Evolutionary conservation across 1,139 yeast genomes (phyloP), one percentile per base, ranked within the genome.

Genomic region (Trichomonascaceae sp.): DNA sequence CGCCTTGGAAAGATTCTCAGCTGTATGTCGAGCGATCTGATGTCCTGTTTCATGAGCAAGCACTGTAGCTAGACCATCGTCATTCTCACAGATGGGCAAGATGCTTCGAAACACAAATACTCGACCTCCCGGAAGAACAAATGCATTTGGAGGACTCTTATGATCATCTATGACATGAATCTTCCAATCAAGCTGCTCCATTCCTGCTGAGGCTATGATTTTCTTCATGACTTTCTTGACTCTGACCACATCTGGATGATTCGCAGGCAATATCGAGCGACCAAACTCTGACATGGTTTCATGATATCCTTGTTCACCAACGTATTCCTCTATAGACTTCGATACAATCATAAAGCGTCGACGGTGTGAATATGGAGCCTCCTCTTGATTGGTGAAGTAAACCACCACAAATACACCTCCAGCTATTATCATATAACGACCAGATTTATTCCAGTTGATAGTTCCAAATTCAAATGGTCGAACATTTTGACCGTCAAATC

Each of bases 51-150:
- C 99, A 67, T 93, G 99, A 0, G 96, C 77, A 46, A 93, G 73
- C 1, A 95, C 96, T 0, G 98, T 90, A 13, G 99, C 99, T 46
- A 95, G 72, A 0, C 97, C 98, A 65, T 89, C 95, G 53, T 89
- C 95, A 66, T 88, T 83, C 43, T 74, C 72, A 66, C 96, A 86
- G 39, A 93, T 81, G 1, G 89, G 87, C 53, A 93, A 69, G 52
- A 95, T 88, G 18, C 88, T 82, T 50, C 85, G 78, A 64, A 88
- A 88, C 18, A 93, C 89, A 70, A 93, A 93, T 47, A 95, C 96
- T 70, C 91, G 91, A 12, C 99, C 99, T 57, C 95, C 93, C 20
- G 98, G 98, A 52, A 93, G 75, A 27, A 93, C 96, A 70, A 95
- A 93, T 1, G 99, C 99, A 70, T 93, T 93, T 1, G 99, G 98